Percentiles rank a stretch among this genome's conserved stretches.
Evolutionary conservation across 495 filamentous ascomycete genomes (phyloP).

Genomic region (Hypoxylon cercidicola): DNA sequence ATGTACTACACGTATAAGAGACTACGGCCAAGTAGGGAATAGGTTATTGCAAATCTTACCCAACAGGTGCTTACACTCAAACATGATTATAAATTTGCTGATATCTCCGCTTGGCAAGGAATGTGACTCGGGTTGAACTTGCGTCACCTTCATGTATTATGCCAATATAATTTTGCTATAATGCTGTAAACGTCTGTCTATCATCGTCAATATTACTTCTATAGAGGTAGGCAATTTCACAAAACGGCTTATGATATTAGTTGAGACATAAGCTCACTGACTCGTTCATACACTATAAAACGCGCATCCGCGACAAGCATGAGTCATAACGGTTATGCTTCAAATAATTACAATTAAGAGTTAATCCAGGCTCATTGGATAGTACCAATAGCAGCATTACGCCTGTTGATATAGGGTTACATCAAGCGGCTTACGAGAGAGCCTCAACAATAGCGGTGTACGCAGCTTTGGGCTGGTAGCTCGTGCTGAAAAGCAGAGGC

Average conservation of each 20-base stretch:
- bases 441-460: conserved; percentile 67
- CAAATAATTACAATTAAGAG: background rate
- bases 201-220: too few relatives aligned
- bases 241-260: background rate
- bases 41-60: too few relatives aligned
- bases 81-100: too few relatives aligned
- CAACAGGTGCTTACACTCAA: too few relatives aligned
- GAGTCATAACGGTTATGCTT: background rate
- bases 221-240: too few relatives aligned
- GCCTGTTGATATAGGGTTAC: background rate
- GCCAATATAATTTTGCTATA: too few relatives aligned
- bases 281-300: background rate
- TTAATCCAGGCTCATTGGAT: background rate
- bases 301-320: background rate
- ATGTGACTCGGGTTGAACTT: too few relatives aligned
- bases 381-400: background rate
- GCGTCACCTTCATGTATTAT: too few relatives aligned
- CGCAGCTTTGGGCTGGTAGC: conserved; percentile 67
- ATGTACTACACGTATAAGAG: too few relatives aligned
- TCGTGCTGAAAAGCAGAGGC: conserved; percentile 70
- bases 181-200: too few relatives aligned
- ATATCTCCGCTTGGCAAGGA: too few relatives aligned
- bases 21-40: too few relatives aligned
- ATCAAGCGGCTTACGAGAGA: conserved; percentile 32
- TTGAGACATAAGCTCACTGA: background rate